These are phyloP conservation scores for Pneumocystis canis DNA, from an alignment of 1,139 yeast species.

Conservation along the genomic window DNA sequence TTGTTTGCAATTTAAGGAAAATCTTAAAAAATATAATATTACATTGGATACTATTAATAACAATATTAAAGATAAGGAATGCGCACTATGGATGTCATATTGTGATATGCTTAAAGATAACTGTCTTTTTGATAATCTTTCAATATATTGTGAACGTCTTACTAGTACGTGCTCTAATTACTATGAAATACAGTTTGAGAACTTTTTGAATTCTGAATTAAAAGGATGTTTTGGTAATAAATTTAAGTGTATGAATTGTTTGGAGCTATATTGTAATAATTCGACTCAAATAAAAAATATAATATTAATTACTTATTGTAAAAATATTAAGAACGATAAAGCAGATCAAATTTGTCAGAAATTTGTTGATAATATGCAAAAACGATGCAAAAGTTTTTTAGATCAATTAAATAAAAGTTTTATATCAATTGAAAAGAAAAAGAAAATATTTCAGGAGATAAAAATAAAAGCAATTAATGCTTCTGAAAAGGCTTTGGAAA, in stretches of 20 bases:
- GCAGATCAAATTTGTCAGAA: not conserved
- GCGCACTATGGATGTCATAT: not conserved
- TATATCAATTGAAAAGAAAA: not conserved
- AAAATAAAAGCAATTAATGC: not conserved
- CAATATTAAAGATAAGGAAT: not conserved
- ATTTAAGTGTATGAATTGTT: not conserved
- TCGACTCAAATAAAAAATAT: not conserved
- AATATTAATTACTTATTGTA: not conserved
- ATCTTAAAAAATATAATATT: not conserved
- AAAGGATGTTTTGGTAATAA: not conserved
- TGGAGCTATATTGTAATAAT: not conserved
- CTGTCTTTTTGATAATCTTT: not conserved
- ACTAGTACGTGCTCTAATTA: not conserved
- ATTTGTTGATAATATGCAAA: not conserved
- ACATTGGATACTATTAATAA: not conserved
- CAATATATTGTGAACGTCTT: not conserved
- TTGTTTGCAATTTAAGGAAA: not conserved
- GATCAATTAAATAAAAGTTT: not conserved
- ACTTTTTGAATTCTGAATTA: not conserved
- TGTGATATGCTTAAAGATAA: not conserved
- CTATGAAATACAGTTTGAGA: not conserved
- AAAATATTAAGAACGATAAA: not conserved
- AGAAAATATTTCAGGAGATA: not conserved
- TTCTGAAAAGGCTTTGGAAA: not conserved
- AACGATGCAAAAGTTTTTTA: not conserved